Evolutionary conservation across 805 yeast species (phyloP).

Genomic region (Lipomyces sp.): DNA sequence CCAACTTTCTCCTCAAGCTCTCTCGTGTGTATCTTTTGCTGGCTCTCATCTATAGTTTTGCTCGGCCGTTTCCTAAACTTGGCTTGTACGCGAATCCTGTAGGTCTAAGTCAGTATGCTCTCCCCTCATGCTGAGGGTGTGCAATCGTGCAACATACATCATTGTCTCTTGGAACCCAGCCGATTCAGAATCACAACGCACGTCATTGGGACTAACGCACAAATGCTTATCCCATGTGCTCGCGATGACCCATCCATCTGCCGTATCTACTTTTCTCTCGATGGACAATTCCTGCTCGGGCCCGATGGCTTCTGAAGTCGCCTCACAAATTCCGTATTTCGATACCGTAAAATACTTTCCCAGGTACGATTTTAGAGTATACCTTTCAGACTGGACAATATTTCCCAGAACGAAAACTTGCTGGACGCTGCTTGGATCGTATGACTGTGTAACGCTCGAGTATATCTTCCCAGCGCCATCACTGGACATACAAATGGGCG

Average conservation of each 20-base stretch:
- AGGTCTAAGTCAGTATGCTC: not conserved
- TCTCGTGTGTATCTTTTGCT: conserved; percentile 34
- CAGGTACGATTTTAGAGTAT: conserved; percentile 43
- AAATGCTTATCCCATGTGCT: conserved; percentile 33
- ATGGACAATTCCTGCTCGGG: conserved; percentile 42
- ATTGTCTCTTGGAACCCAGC: conserved; percentile 28
- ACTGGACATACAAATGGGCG: conserved; percentile 33
- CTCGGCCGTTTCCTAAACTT: conserved; percentile 29
- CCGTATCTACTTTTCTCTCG: conserved; percentile 2
- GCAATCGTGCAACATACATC: conserved; percentile 9
- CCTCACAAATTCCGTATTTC: conserved; percentile 38
- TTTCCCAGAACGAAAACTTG: conserved; percentile 46
- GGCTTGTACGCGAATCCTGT: conserved; percentile 42
- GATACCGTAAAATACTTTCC: conserved; percentile 43
- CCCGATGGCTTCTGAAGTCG: conserved; percentile 47
- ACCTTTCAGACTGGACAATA: conserved; percentile 30
- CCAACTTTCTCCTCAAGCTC: conserved; percentile 42
- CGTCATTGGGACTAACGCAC: conserved; percentile 21
- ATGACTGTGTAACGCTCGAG: conserved; percentile 33
- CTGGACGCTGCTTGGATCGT: conserved; percentile 45
- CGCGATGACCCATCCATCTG: conserved; percentile 41
- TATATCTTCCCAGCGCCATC: conserved; percentile 41
- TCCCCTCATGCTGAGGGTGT: not conserved
- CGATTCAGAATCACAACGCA: conserved; percentile 35
- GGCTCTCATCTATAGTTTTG: conserved; percentile 7